phyloP scores from a whole-genome alignment of 371 early-diverging fungal genomes.

The Haplosporangium sp. region DNA sequence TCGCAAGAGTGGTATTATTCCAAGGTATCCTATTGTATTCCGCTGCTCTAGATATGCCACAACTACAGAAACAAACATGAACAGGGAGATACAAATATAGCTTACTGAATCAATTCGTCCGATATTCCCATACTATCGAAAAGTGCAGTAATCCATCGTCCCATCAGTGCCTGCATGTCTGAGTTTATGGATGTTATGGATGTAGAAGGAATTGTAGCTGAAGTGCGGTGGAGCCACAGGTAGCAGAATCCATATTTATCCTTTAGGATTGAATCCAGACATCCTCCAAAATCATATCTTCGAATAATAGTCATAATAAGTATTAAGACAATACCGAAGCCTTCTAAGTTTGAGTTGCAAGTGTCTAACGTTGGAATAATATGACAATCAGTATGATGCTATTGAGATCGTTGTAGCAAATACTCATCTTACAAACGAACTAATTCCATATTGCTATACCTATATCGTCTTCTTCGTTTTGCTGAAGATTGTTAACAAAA shows the following conservation, averaged over 20 bases:
- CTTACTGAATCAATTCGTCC: constrained; percentile 54
- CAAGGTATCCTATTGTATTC: not conserved
- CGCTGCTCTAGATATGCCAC: not conserved
- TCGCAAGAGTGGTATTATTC: not conserved
- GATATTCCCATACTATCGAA: constrained; percentile 56
- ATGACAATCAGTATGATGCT: not conserved
- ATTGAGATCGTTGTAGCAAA: not conserved
- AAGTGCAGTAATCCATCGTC: constrained; percentile 48
- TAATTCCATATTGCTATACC: constrained; percentile 22
- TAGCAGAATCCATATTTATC: constrained; percentile 50
- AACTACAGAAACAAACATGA: not conserved
- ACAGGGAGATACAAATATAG: not conserved
- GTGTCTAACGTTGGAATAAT: constrained; percentile 20
- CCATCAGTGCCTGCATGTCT: constrained; percentile 52
- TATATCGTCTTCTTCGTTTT: constrained; percentile 50
- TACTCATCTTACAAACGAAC: no score
- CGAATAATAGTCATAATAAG: constrained; percentile 47
- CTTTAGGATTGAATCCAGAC: constrained; percentile 30
- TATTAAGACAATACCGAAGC: constrained; percentile 44
- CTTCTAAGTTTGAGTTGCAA: constrained; percentile 51
- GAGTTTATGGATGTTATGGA: constrained; percentile 33
- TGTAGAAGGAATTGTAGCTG: constrained; percentile 38
- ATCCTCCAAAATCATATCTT: constrained; percentile 44
- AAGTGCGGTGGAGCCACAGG: constrained; percentile 49
- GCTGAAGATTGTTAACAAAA: constrained; percentile 48